A percentile compares a stretch with the other conserved stretches of the same genome.
Conservation (phyloP, 768 basidiomycete species). For the Leccinum disarticulatum region DNA sequence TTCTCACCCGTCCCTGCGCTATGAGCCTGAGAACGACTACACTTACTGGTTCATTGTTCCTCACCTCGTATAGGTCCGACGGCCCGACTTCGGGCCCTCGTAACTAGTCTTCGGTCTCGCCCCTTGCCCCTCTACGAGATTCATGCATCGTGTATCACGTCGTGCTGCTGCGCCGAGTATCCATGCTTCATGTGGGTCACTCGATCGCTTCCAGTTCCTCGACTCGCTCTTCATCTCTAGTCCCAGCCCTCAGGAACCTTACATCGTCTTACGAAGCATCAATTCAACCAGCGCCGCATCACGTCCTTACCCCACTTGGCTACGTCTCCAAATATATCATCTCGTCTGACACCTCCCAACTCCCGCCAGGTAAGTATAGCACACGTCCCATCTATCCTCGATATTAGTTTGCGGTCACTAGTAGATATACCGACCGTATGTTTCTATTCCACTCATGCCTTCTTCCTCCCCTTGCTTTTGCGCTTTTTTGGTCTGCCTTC, state of each 20-base stretch:
- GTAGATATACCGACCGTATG: conserved; percentile 4
- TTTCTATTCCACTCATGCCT: conserved; percentile 2
- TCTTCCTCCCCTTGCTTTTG: conserved; percentile 23
- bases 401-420: conserved; percentile 2
- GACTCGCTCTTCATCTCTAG: background rate
- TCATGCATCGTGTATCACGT: conserved; percentile 5
- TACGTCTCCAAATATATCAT: conserved; percentile 7
- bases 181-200: conserved; percentile 1
- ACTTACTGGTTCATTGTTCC: background rate
- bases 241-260: conserved; percentile 15
- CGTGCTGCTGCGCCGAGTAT: background rate
- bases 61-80: background rate
- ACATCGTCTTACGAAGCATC: conserved; percentile 16
- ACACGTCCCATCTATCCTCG: conserved; percentile 14
- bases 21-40: conserved; percentile 13
- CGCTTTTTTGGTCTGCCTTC: conserved; percentile 17
- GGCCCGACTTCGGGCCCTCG: background rate
- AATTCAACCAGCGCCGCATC: conserved; percentile 12
- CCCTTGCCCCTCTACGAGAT: background rate
- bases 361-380: conserved; percentile 2
- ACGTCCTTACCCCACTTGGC: conserved; percentile 7
- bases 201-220: background rate
- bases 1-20: conserved; percentile 1
- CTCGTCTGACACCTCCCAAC: background rate
- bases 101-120: background rate